phyloP scores from a whole-genome alignment of 768 basidiomycete species.

The Lentinula edodes region DNA sequence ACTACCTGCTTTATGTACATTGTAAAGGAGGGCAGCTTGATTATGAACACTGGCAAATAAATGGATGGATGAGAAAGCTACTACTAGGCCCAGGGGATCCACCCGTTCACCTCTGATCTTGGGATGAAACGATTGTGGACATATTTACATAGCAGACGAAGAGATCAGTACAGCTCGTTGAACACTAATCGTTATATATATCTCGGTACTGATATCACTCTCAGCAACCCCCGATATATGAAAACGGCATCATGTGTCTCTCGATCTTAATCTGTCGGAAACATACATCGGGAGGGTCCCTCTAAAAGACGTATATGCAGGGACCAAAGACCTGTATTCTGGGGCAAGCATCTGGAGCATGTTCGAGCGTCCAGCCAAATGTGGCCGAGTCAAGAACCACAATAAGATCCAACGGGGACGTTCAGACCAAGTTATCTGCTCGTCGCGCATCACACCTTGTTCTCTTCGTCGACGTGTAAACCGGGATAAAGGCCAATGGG shows the following conservation, averaged over 20 bases:
- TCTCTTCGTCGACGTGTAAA: not conserved
- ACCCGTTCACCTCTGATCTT: too few species aligned
- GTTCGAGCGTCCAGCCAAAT: not conserved
- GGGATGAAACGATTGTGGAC: too few species aligned
- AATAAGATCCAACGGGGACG: not conserved
- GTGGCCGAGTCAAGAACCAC: slow-evolving; percentile 5
- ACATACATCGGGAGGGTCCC: slow-evolving; percentile 1
- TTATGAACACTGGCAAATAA: too few species aligned
- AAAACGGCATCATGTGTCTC: not conserved
- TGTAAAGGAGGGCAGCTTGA: too few species aligned
- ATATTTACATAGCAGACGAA: too few species aligned
- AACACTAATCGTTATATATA: too few species aligned
- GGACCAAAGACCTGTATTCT: not conserved
- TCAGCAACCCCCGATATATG: too few species aligned
- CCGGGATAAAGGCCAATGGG: not conserved
- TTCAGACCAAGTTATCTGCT: not conserved
- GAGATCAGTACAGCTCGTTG: too few species aligned
- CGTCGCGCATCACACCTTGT: not conserved
- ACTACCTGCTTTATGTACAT: too few species aligned
- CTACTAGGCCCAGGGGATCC: too few species aligned
- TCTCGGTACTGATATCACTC: too few species aligned
- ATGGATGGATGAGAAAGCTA: too few species aligned
- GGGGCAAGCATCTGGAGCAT: not conserved
- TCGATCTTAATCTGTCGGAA: not conserved
- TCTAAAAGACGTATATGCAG: not conserved